Conservation (phyloP, 1,284 basidiomycete genomes). For the Chalciporus sp. region DNA sequence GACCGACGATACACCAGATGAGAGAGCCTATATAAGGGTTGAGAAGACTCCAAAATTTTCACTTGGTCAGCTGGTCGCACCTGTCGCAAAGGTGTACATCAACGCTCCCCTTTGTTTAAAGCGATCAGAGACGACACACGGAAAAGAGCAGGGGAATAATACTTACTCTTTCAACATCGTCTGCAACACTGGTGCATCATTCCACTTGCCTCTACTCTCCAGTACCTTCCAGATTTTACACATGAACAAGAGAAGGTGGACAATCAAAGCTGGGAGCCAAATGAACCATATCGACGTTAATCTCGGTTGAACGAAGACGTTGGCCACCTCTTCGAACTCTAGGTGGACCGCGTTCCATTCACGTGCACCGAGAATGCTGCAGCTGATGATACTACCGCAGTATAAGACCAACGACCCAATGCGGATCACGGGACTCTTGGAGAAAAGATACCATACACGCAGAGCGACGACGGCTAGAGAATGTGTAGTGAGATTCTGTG, state of each 20-base stretch:
- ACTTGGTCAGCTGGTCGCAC: not conserved
- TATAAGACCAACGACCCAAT: not conserved
- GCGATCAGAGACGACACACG: not conserved
- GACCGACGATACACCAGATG: not conserved
- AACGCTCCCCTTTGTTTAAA: not conserved
- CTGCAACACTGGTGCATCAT: not conserved
- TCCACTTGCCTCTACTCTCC: not conserved
- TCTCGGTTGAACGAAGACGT: not conserved
- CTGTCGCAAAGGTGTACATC: slow-evolving; percentile 6
- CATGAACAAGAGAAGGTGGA: not conserved
- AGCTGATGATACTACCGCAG: not conserved
- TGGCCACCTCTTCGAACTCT: not conserved
- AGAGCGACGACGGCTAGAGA: slow-evolving; percentile 10
- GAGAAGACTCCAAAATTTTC: not conserved
- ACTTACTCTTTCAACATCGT: slow-evolving; percentile 1
- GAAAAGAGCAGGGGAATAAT: not conserved
- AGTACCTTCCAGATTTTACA: slow-evolving; percentile 1
- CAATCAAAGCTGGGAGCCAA: not conserved
- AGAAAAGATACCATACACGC: slow-evolving; percentile 14
- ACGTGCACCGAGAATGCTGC: not conserved
- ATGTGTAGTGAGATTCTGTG: not conserved
- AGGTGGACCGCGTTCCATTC: not conserved
- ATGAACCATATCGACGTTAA: not conserved
- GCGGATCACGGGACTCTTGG: slow-evolving; percentile 2
- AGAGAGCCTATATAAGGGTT: not conserved